Conservation (phyloP, 139 green algal genomes). For the Chlorella vulgaris region DNA sequence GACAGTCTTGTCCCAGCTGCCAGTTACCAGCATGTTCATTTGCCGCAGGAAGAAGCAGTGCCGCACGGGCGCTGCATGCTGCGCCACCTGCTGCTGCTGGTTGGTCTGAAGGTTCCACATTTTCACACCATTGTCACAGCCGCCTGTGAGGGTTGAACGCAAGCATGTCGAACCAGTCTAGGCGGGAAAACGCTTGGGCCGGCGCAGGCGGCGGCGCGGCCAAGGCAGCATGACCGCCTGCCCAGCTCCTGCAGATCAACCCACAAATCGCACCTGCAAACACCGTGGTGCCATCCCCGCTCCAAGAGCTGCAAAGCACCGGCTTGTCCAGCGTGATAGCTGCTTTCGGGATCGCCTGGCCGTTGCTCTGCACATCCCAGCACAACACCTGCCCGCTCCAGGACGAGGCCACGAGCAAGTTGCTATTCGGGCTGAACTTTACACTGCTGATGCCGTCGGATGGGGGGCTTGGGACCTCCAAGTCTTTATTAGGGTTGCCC, state of each 20-base stretch:
- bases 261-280: slow-evolving; percentile 59
- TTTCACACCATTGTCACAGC: slow-evolving; percentile 92
- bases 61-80: slow-evolving; percentile 87
- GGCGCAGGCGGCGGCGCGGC: no score
- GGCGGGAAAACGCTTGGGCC: no score
- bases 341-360: slow-evolving; percentile 82
- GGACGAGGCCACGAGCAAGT: slow-evolving; percentile 88
- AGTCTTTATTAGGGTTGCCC: slow-evolving; percentile 29
- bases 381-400: slow-evolving; percentile 70
- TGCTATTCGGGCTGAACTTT: slow-evolving; percentile 81
- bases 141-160: slow-evolving; percentile 43
- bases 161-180: not conserved
- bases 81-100: slow-evolving; percentile 76
- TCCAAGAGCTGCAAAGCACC: slow-evolving; percentile 89
- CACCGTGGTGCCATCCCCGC: slow-evolving; percentile 78
- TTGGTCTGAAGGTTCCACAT: slow-evolving; percentile 94
- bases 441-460: slow-evolving; percentile 86
- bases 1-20: slow-evolving; percentile 73
- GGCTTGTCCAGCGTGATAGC: slow-evolving; percentile 79
- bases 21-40: slow-evolving; percentile 79
- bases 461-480: slow-evolving; percentile 7
- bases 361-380: slow-evolving; percentile 74
- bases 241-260: no score
- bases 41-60: slow-evolving; percentile 73
- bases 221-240: no score